Base-by-base conservation (phyloP, 352 stramenopile genomes). In the Globisporangium okanoganense region DNA sequence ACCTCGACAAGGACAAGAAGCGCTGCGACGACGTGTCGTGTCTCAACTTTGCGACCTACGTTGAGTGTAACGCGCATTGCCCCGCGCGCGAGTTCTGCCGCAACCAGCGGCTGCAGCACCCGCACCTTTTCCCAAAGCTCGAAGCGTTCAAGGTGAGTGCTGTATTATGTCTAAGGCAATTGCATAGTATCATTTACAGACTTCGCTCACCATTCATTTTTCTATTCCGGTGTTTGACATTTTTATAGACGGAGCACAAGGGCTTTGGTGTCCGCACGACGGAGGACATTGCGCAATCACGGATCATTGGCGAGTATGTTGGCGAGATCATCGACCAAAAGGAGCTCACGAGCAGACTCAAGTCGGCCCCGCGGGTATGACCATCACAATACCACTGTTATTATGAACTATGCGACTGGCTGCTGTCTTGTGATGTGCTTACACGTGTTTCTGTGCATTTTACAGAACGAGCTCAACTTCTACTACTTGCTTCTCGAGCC, bases 291-390 rank as follows among this genome's bases (percentile, higher is more conserved):
- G n/a, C 62, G 7, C 76, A 82, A 29, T 72, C 79, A 0, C 76
- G 61, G 12, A 80, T 97, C 50, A 78, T 97, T 22, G 89, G 90
- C 35, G 91, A 97, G 56, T 97, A 97, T 69, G 85, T 97, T 22
- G 91, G 91, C 25, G 91, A 97, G 69, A 88, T 97, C 53, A 97
- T 97, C 58, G 85, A 92, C 67, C 78, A 96, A 56, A 88, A 93
- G 44, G 88, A 97, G 54, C 64, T 92, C 3, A 74, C 70, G 7
- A 56, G 61, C 13, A 67, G 86, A 0, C 76, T 94, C 33, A 80
- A 85, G 56, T 72, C 72, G 31, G 76, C 87, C 3, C 76, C 82
- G 24, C 61, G 85, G 44, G 78, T 85, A 65, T 35, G 18, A 29
- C 25, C 24, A n/a, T 12, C 20, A 16, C 25, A 13, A 63, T 69